Evolutionary conservation across 2,329 filamentous ascomycete species (phyloP), one percentile per base, ranked within the genome.

Genomic region (Xylariaceae sp.): DNA sequence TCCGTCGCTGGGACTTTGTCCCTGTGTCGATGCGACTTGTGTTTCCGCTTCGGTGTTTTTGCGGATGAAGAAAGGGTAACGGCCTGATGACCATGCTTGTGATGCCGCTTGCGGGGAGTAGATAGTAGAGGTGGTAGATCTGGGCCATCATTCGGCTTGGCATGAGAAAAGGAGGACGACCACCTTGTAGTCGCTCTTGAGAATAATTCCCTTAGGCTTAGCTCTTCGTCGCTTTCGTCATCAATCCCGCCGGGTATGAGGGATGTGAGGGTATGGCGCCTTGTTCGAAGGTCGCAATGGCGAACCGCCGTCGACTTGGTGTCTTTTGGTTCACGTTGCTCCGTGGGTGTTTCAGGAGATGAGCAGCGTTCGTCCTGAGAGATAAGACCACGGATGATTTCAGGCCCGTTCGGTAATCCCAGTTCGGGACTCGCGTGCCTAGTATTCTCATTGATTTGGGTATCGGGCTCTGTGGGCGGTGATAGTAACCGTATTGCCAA

Each of bases 201-300:
- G 30, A 57, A 50, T 13, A 65, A 62, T 3, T 61, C 59, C 15
- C 64, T 57, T 2, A 67, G 52, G 57, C 65, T 68, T 2, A 70
- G 52, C 52, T 70, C 68, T 34, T 65, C 60, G 1, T 65, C 61
- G 39, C 52, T 62, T 54, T 70, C 68, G 35, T 70, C 67, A 18
- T 68, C 67, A 2, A 62, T 60, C 1, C 54, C 57, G 10, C 56
- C 58, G 34, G 63, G 56, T 23, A 70, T 30, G 18, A 71, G 66
- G 13, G 68, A 68, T 3, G 64, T 60, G 3, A 70, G 65, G 13
- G 65, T 52, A 47, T 62, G 62, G 35, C 62, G 66, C 58, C 62
- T 66, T 50, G 55, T 55, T 53, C 56, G 58, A 17, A 58, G 61
- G 11, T 51, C 56, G 34, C 47, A 61, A 9, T 47, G 49, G 18